These are phyloP conservation scores for Tricladium varicosporioides DNA, from an alignment of 2,329 filamentous ascomycete species.

Conservation along the genomic window DNA sequence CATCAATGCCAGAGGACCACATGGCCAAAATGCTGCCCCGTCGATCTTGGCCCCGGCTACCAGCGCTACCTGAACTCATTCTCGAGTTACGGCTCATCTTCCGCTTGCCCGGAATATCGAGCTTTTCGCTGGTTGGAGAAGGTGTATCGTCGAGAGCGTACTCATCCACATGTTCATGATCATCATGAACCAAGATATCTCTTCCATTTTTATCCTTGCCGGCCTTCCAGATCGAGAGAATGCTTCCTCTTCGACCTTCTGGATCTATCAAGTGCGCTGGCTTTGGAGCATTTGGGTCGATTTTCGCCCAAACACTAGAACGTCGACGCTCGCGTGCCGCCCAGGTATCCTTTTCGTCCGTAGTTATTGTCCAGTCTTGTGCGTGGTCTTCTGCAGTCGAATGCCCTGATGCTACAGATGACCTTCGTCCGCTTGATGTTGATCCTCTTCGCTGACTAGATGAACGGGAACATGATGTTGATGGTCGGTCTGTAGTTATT, in stretches of 20 bases:
- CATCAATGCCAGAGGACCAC: slow-evolving; percentile 6
- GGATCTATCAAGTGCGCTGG: background rate
- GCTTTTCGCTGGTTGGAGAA: background rate
- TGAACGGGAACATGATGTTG: no score
- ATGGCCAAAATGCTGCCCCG: slow-evolving; percentile 7
- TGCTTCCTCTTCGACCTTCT: slow-evolving; percentile 3
- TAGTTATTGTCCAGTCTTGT: slow-evolving; percentile 10
- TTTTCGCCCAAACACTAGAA: slow-evolving; percentile 5
- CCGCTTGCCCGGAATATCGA: background rate
- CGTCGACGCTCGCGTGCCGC: slow-evolving; percentile 6
- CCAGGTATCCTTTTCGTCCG: slow-evolving; percentile 7
- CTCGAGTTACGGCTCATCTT: background rate
- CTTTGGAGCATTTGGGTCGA: slow-evolving; percentile 3
- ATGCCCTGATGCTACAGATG: background rate
- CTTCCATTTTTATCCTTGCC: slow-evolving; percentile 7
- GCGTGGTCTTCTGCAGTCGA: slow-evolving; percentile 2
- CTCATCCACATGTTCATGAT: background rate
- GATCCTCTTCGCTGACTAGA: background rate
- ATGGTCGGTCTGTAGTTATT: background rate
- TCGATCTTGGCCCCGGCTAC: slow-evolving; percentile 2
- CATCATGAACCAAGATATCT: slow-evolving; percentile 6
- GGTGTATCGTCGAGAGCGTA: background rate
- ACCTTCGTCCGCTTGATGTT: background rate
- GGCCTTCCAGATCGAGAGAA: slow-evolving; percentile 4
- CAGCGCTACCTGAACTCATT: background rate